phyloP scores from a whole-genome alignment of 2,329 filamentous ascomycete genomes.

The Didymellaceae sp. region DNA sequence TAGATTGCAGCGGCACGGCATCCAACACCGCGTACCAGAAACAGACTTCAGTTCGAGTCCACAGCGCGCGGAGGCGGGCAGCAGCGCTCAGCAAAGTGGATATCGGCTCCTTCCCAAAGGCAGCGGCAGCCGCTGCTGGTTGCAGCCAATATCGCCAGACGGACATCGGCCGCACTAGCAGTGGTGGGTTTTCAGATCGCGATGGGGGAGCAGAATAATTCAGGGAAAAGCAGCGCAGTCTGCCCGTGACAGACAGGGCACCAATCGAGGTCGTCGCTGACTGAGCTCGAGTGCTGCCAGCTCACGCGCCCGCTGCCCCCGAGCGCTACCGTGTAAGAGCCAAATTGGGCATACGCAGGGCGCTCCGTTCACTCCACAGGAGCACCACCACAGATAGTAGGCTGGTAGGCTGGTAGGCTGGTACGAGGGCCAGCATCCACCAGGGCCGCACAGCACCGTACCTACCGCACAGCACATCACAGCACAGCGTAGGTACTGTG shows the following conservation, averaged over 20 bases:
- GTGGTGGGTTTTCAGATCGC: conserved; percentile 14
- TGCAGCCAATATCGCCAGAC: conserved; percentile 6
- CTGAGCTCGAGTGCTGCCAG: conserved; percentile 1
- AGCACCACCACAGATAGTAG: too few species aligned
- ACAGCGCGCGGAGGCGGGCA: too few species aligned
- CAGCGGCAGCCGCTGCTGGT: neutral
- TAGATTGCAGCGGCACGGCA: conserved; percentile 2
- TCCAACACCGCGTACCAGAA: conserved; percentile 1
- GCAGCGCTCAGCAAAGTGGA: neutral
- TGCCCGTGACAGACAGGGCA: conserved; percentile 11
- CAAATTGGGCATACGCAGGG: neutral
- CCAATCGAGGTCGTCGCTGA: conserved; percentile 5
- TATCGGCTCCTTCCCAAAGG: neutral
- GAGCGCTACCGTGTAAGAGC: neutral
- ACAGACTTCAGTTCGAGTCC: too few species aligned
- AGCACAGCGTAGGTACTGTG: neutral
- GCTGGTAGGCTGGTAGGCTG: too few species aligned
- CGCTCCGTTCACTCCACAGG: too few species aligned
- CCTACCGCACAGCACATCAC: neutral
- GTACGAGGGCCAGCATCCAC: too few species aligned
- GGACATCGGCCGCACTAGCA: conserved; percentile 16
- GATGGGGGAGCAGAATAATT: conserved; percentile 7
- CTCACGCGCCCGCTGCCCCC: conserved; percentile 10
- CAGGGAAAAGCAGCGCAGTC: conserved; percentile 9
- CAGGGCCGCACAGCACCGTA: too few species aligned